These are phyloP conservation scores for Calophaca sinica DNA, from an alignment of 306 rosid species.

Conservation along the genomic window DNA sequence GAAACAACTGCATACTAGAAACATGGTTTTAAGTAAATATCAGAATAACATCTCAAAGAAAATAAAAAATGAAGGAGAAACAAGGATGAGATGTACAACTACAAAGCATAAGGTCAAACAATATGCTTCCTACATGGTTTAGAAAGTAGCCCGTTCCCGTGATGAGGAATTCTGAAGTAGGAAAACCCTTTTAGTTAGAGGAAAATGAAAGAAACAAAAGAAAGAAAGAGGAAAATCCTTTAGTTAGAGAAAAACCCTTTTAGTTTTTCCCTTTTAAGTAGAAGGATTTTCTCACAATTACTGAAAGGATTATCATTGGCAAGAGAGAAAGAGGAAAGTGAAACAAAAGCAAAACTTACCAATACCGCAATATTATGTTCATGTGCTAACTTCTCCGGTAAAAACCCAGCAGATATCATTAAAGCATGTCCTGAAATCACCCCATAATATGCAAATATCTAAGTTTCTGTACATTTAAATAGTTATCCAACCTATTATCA, in stretches of 20 bases:
- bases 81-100: constrained; percentile 9
- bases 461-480: constrained; percentile 30
- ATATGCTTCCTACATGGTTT: neutral
- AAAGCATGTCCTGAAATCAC: constrained; percentile 75
- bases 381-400: constrained; percentile 82
- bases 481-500: neutral
- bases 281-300: constrained; percentile 17
- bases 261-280: too few species aligned
- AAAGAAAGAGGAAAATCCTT: too few species aligned
- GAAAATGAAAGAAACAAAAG: too few species aligned
- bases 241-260: too few species aligned
- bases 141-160: neutral
- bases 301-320: constrained; percentile 32
- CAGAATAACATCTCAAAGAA: neutral
- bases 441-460: constrained; percentile 45
- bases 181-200: neutral
- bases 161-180: neutral
- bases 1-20: constrained; percentile 3
- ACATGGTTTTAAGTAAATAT: neutral
- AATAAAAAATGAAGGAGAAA: constrained; percentile 8
- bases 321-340: constrained; percentile 29
- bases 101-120: constrained; percentile 4
- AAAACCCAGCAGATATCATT: constrained; percentile 84
- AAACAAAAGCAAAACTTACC: constrained; percentile 53
- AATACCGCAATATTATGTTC: constrained; percentile 79